A percentile compares a stretch with the other conserved stretches of the same genome.
Conservation (phyloP, 805 yeast genomes). For the Lipomyces japonicus region DNA sequence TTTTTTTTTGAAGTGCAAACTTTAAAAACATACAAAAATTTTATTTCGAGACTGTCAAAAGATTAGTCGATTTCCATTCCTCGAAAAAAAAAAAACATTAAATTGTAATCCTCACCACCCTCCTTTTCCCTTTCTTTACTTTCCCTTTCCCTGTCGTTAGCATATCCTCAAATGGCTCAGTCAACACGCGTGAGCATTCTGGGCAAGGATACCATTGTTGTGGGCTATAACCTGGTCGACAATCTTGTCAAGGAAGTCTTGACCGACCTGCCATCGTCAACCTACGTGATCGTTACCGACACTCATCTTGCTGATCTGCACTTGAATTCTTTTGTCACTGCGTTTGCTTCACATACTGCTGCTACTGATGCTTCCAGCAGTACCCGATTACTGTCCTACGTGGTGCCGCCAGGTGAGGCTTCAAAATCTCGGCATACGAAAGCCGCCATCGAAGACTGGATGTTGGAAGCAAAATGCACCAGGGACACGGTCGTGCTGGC, state of each 20-base stretch:
- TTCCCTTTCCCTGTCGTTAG: not conserved
- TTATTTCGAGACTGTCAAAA: no score
- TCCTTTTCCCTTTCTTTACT: no score
- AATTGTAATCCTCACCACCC: no score
- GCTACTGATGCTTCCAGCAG: slow-evolving; percentile 36
- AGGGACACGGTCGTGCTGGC: slow-evolving; percentile 93
- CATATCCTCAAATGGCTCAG: no score
- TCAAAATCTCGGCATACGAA: slow-evolving; percentile 84
- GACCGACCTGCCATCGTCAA: slow-evolving; percentile 65
- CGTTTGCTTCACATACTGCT: slow-evolving; percentile 16
- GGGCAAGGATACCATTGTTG: slow-evolving; percentile 80
- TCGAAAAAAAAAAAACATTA: no score
- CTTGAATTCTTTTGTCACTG: slow-evolving; percentile 47
- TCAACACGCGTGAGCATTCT: slow-evolving; percentile 48
- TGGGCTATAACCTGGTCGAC: slow-evolving; percentile 75
- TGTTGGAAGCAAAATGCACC: slow-evolving; percentile 80
- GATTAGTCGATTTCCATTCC: no score
- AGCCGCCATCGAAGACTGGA: slow-evolving; percentile 87
- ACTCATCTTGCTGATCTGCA: slow-evolving; percentile 51
- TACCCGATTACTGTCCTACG: slow-evolving; percentile 67
- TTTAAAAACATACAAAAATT: no score
- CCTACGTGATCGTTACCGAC: slow-evolving; percentile 89
- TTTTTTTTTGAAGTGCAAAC: no score
- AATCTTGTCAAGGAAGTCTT: slow-evolving; percentile 71
- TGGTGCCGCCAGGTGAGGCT: slow-evolving; percentile 89